Base-by-base conservation (phyloP, 164 flowering plant species). In the Litsea cubeba region DNA sequence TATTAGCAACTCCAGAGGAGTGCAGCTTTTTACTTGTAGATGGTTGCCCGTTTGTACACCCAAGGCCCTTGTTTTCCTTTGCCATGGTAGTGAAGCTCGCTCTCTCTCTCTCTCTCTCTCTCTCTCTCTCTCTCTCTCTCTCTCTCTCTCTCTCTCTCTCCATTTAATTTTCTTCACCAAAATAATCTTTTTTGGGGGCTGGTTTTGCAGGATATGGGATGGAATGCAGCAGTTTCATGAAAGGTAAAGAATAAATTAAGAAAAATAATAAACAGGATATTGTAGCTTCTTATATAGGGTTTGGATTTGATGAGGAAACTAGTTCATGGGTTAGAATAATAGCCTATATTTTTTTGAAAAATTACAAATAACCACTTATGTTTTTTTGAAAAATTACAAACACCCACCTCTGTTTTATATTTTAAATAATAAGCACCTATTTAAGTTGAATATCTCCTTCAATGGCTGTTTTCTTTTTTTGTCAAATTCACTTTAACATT, bases 171-270 rank as follows among this genome's bases (percentile, higher is more conserved):
- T 76, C 70, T 78, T 69, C 80, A 22, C 50, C 22, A 66, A 71
- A 20, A 22, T 68, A 54, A n/a, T 5, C 26, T 35, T 60, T 66
- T 28, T 25, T 82, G 8, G 1, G 46, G 10, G 1, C 11, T 80
- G 70, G 3, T 63, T 12, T 83, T 85, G 86, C 92, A 94, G 98
- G 98, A 17, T 94, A 94, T 84, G 98, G 97, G 72, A 92, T 92
- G 97, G 98, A 94, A 76, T 94, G 98, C 91, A 88, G 98, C 74
- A 79, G 82, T 24, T 92, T 78, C 90, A 94, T 94, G 98, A 92
- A 76, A 89, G 97, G 97, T 94, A 89, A 79, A 79, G 5, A 1
- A n/a, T 35, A 40, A 46, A 35, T 68, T 18, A 20, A 12, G 2
- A 17, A 72, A 11, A 62, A 72, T 26, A 66, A 28, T 22, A 46